Percentiles rank a stretch among this genome's conserved stretches.
These are phyloP conservation scores for Colletotrichum musicola DNA, from an alignment of 2,329 filamentous ascomycete species.

Conservation along the genomic window DNA sequence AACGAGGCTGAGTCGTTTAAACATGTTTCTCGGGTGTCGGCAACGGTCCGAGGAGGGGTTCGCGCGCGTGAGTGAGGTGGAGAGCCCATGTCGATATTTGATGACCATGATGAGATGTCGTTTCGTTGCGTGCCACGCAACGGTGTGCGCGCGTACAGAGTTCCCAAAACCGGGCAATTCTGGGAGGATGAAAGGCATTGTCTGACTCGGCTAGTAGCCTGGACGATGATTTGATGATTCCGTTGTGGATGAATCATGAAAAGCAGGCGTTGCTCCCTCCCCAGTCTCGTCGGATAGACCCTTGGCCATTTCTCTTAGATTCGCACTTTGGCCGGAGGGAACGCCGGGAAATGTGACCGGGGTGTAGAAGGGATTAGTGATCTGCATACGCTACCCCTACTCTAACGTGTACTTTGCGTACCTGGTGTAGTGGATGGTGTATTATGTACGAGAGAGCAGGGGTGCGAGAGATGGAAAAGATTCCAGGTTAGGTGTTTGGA, in stretches of 20 bases:
- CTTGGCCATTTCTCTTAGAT: neutral
- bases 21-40: conserved; percentile 14
- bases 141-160: neutral
- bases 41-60: conserved; percentile 13
- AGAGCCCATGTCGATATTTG: no score
- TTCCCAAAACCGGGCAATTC: neutral
- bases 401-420: no score
- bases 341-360: neutral
- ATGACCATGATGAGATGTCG: no score
- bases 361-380: conserved; percentile 8
- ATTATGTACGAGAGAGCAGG: neutral
- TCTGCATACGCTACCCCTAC: neutral
- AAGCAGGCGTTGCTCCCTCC: neutral
- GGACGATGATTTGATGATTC: neutral
- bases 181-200: neutral
- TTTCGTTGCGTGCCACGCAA: no score
- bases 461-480: neutral
- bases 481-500: conserved; percentile 1
- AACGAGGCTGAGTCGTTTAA: neutral
- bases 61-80: no score
- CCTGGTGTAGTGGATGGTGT: no score
- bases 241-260: no score
- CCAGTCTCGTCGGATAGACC: neutral
- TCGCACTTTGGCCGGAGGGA: no score
- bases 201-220: conserved; percentile 17